These are phyloP conservation scores for Colletotrichum limetticola DNA, from an alignment of 2,329 filamentous ascomycete genomes.

Conservation along the genomic window DNA sequence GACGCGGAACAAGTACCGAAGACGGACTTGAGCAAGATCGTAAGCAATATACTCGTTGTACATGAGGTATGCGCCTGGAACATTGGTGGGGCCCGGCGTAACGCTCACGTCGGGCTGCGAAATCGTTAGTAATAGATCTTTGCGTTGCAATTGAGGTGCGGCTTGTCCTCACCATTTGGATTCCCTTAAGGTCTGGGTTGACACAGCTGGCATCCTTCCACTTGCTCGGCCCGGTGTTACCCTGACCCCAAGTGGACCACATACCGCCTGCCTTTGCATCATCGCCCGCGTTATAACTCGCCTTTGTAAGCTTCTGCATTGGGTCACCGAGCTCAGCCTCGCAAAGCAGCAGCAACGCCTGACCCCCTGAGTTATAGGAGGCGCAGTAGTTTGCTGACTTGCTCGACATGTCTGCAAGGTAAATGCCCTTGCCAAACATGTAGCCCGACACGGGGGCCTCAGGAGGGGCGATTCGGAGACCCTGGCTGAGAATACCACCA, in stretches of 20 bases:
- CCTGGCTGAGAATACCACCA: conserved; percentile 87
- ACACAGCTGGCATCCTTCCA: conserved; percentile 83
- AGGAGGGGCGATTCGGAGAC: conserved; percentile 87
- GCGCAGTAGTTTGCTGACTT: conserved; percentile 86
- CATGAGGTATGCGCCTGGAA: conserved; percentile 57
- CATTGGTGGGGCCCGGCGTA: conserved; percentile 58
- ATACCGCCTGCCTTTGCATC: conserved; percentile 69
- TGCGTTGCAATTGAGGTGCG: background rate
- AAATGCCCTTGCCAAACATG: conserved; percentile 93
- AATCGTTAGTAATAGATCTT: conserved; percentile 24
- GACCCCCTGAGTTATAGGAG: conserved; percentile 68
- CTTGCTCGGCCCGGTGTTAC: conserved; percentile 67
- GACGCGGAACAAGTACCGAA: conserved; percentile 76
- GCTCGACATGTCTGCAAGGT: conserved; percentile 85
- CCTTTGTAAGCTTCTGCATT: conserved; percentile 69
- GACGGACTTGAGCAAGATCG: conserved; percentile 74
- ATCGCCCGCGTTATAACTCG: conserved; percentile 72
- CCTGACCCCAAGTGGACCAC: conserved; percentile 77
- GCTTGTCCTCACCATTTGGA: conserved; percentile 69
- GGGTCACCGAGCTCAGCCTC: conserved; percentile 82
- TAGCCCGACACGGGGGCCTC: conserved; percentile 84
- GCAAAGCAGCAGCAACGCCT: conserved; percentile 82
- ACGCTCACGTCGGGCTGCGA: conserved; percentile 60
- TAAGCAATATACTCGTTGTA: conserved; percentile 84
- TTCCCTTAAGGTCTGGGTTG: conserved; percentile 72